Evolutionary conservation across 129 eudicot genomes (phyloP).

Genomic region (Sambucus nigra): DNA sequence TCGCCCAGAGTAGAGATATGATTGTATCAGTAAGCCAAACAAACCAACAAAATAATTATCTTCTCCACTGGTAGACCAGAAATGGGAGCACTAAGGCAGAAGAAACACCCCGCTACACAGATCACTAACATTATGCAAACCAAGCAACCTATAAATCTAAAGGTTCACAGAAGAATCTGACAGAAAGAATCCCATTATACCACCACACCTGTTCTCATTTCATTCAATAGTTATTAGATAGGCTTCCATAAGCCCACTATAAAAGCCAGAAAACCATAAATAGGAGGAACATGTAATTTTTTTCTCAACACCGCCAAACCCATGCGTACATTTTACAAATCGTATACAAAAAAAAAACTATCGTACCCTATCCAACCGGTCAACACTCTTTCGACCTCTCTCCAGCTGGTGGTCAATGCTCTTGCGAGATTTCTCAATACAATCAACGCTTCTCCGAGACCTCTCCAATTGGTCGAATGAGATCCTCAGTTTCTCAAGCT

Average conservation of each 20-base stretch:
- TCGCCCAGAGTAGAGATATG: too few species aligned
- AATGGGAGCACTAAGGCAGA: too few species aligned
- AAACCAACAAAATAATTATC: too few species aligned
- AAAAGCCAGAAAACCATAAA: conserved; percentile 7
- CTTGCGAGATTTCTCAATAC: conserved; percentile 24
- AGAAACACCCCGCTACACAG: too few species aligned
- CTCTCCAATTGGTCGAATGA: conserved; percentile 30
- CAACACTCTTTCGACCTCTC: conserved; percentile 77
- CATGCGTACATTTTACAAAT: conserved; percentile 25
- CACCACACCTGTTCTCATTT: conserved; percentile 11
- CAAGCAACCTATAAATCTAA: too few species aligned
- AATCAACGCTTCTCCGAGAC: conserved; percentile 42
- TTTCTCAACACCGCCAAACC: conserved; percentile 30
- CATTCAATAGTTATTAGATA: conserved; percentile 1
- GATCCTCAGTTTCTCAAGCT: conserved; percentile 35
- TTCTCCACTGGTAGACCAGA: too few species aligned
- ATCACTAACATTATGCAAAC: too few species aligned
- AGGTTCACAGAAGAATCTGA: neutral
- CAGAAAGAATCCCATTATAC: conserved; percentile 5
- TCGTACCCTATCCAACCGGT: conserved; percentile 55
- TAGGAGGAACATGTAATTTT: neutral
- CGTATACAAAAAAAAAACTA: conserved; percentile 8
- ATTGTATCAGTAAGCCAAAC: too few species aligned
- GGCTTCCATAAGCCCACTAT: conserved; percentile 4
- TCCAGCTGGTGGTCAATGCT: conserved; percentile 44